Base-by-base conservation (phyloP, 1,284 basidiomycete genomes). In the Apiotrichum sp. region DNA sequence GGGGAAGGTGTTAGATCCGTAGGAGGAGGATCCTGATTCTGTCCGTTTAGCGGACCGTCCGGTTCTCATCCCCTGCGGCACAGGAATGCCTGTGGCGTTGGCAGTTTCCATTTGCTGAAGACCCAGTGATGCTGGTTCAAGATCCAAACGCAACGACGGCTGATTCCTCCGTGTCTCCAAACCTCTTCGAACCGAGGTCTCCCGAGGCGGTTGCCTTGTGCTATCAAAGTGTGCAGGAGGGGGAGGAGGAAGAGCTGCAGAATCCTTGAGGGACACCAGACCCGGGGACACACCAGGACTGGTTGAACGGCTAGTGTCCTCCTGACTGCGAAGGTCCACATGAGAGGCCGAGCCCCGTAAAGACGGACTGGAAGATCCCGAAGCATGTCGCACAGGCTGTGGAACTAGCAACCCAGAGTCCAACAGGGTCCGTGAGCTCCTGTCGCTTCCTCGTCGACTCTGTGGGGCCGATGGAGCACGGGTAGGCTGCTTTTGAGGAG, bases 131-230 rank as follows among this genome's bases (percentile, higher is more conserved):
- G 66, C 61, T 0, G 73, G 64, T 32, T 75, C 73, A 39, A 77
- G 63, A 29, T 77, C 72, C 38, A 77, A 58, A 0, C 72, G 66
- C 8, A 75, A 61, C n/a, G 68, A 69, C 1, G 72, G 72, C 47
- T 76, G 74, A 29, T 68, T 68, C 2, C 75, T 59, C 7, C 76
- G 60, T 0, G 68, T 56, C 45, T 77, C 76, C 29, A 75, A 55
- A 2, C 56, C 53, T 3, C 50, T 36, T 1, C 50, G 53, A 9
- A 34, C 40, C 33, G 22, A 51, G 38, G 32, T 50, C 39, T n/a
- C 44, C 6, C 49, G 29, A 3, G 32, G 39, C n/a, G 31, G 52
- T 11, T 50, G 43, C 10, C 51, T 32, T 4, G 49, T 36, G 5
- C 39, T 46, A 13, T 46, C 50, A 4, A 42, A 35, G 29, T 47